Conservation (phyloP, 2,329 filamentous ascomycete species). For the Hymenoscyphus infarciens region DNA sequence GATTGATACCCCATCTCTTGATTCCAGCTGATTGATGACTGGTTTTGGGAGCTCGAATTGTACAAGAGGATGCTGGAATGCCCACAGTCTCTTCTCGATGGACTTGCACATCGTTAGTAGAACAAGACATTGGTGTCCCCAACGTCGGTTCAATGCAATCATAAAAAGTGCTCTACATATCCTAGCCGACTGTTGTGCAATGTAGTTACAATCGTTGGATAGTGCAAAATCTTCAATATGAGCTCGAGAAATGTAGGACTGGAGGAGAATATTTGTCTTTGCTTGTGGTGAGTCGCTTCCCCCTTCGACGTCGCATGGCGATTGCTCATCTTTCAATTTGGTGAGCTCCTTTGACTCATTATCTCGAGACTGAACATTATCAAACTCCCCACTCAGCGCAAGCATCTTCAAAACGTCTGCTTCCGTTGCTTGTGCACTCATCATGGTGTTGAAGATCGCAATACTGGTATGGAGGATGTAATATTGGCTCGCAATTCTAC, state of each 20-base stretch:
- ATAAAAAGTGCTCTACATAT: constrained; percentile 96
- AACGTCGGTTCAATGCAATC: constrained; percentile 91
- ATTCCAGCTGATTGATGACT: constrained; percentile 78
- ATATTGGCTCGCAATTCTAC: constrained; percentile 93
- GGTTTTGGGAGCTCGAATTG: constrained; percentile 89
- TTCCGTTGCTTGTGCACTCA: constrained; percentile 80
- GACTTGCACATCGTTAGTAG: constrained; percentile 91
- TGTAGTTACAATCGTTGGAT: constrained; percentile 87
- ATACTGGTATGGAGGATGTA: constrained; percentile 93
- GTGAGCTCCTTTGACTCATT: constrained; percentile 85
- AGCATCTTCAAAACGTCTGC: constrained; percentile 95
- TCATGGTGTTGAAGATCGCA: constrained; percentile 94
- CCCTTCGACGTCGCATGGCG: constrained; percentile 77
- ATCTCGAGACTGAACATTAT: constrained; percentile 91
- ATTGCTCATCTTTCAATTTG: constrained; percentile 62
- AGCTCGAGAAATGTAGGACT: constrained; percentile 86
- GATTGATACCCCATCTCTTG: constrained; percentile 73
- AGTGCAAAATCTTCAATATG: constrained; percentile 92
- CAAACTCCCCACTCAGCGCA: constrained; percentile 94
- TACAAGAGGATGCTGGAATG: constrained; percentile 88
- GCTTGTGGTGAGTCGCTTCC: constrained; percentile 66
- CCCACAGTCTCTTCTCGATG: constrained; percentile 94
- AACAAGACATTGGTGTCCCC: constrained; percentile 93
- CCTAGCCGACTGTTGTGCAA: constrained; percentile 90
- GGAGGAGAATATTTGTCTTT: constrained; percentile 93